Conservation (phyloP, 2,329 filamentous ascomycete species). For the Talaromyces sp. region DNA sequence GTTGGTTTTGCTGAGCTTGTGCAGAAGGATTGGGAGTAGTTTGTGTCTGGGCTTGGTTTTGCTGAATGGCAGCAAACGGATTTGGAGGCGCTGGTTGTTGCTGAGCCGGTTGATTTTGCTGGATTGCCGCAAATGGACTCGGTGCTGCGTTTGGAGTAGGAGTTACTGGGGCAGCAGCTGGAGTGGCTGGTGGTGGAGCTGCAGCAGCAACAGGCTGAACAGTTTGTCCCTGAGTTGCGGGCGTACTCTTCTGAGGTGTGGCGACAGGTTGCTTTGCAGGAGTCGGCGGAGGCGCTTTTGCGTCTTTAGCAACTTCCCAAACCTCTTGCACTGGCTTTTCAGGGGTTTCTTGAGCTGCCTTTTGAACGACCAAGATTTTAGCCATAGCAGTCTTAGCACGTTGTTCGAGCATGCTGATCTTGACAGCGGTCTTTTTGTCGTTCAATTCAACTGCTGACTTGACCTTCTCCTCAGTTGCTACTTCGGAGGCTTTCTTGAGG, state of each 20-base stretch:
- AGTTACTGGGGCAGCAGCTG: neutral
- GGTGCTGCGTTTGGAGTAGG: conserved; percentile 5
- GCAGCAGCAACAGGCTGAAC: neutral
- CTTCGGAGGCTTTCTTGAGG: conserved; percentile 45
- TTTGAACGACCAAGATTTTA: conserved; percentile 73
- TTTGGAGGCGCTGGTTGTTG: neutral
- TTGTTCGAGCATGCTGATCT: conserved; percentile 74
- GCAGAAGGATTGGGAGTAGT: neutral
- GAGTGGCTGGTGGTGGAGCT: neutral
- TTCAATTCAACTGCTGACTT: conserved; percentile 63
- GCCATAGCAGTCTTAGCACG: conserved; percentile 59
- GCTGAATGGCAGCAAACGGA: neutral
- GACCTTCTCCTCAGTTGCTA: conserved; percentile 53
- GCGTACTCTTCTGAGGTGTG: neutral
- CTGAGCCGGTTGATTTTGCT: conserved; percentile 6
- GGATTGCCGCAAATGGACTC: conserved; percentile 13
- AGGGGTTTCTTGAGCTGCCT: conserved; percentile 78
- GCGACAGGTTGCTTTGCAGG: conserved; percentile 21
- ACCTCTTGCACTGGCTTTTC: conserved; percentile 78
- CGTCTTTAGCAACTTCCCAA: conserved; percentile 71
- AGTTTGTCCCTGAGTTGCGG: neutral
- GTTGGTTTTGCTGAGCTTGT: neutral
- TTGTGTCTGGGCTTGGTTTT: neutral
- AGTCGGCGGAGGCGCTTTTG: conserved; percentile 46
- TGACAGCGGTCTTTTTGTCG: conserved; percentile 67